phyloP scores from a whole-genome alignment of 78 protist species.

The Chrysochromulina tobinii region DNA sequence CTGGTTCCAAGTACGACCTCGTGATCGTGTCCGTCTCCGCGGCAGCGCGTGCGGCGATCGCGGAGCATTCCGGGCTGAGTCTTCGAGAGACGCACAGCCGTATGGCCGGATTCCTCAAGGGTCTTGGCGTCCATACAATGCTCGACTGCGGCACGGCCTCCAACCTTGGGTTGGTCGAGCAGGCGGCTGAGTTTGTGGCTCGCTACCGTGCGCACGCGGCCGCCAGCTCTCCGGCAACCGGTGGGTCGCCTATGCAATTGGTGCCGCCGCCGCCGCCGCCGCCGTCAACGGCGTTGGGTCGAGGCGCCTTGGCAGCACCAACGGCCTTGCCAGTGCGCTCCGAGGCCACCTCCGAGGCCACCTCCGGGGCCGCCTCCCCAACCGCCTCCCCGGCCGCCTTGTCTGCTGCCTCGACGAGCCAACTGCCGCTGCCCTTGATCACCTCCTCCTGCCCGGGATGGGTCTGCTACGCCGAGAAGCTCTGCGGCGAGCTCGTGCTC shows the following conservation, averaged over 20 bases:
- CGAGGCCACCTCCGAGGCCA: too few relatives aligned
- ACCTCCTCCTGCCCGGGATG: conserved; percentile 64
- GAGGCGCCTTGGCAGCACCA: too few relatives aligned
- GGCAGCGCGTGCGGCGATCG: conserved; percentile 83
- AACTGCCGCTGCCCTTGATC: neutral
- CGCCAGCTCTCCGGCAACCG: neutral
- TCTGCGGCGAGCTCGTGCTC: conserved; percentile 69
- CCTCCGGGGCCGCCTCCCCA: too few relatives aligned
- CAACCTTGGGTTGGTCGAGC: conserved; percentile 74
- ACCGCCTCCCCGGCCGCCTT: neutral
- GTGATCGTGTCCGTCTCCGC: conserved; percentile 78
- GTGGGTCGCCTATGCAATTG: neutral
- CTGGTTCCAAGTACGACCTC: neutral
- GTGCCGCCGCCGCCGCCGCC: neutral
- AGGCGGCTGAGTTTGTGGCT: conserved; percentile 62
- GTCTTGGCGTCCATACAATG: conserved; percentile 39
- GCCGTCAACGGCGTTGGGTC: neutral
- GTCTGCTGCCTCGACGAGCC: neutral
- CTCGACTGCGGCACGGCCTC: conserved; percentile 69
- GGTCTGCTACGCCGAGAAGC: conserved; percentile 95
- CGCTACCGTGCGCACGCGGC: conserved; percentile 20
- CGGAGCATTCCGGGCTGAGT: conserved; percentile 62
- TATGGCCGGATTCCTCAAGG: neutral
- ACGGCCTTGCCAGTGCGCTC: too few relatives aligned
- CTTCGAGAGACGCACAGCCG: too few relatives aligned